These are phyloP conservation scores for Podospora didyma DNA, from an alignment of 495 filamentous ascomycete genomes.

Conservation along the genomic window DNA sequence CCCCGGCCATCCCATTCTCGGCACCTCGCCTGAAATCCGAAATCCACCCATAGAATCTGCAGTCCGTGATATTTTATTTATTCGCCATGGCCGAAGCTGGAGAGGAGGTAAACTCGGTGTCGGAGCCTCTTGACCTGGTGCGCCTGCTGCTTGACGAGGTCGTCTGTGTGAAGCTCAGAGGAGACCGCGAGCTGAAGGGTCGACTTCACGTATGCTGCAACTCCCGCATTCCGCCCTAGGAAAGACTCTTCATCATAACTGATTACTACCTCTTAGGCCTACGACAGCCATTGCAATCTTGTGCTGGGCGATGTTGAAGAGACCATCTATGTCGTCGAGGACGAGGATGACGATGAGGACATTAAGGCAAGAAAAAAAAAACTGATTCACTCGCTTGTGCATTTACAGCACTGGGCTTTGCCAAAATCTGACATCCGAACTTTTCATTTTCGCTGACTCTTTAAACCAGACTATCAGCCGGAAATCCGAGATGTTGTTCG, in stretches of 20 bases:
- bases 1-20: background rate
- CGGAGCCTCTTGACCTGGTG: conserved; percentile 92
- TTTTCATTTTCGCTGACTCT: background rate
- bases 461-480: conserved; percentile 78
- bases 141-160: conserved; percentile 90
- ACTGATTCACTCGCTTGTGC: background rate
- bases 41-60: background rate
- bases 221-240: background rate
- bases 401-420: too few species aligned
- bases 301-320: conserved; percentile 96
- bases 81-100: conserved; percentile 66
- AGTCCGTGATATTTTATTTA: background rate
- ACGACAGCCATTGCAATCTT: conserved; percentile 98
- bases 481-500: conserved; percentile 99
- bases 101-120: conserved; percentile 61
- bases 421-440: too few species aligned
- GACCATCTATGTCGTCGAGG: conserved; percentile 90
- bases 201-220: conserved; percentile 72
- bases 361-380: conserved; percentile 25
- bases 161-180: conserved; percentile 94
- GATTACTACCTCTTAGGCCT: conserved; percentile 58
- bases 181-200: conserved; percentile 93
- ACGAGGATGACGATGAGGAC: conserved; percentile 65
- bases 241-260: background rate
- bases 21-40: background rate